These are phyloP conservation scores for Rutstroemia sp. DNA, from an alignment of 2,329 filamentous ascomycete species.

Conservation along the genomic window DNA sequence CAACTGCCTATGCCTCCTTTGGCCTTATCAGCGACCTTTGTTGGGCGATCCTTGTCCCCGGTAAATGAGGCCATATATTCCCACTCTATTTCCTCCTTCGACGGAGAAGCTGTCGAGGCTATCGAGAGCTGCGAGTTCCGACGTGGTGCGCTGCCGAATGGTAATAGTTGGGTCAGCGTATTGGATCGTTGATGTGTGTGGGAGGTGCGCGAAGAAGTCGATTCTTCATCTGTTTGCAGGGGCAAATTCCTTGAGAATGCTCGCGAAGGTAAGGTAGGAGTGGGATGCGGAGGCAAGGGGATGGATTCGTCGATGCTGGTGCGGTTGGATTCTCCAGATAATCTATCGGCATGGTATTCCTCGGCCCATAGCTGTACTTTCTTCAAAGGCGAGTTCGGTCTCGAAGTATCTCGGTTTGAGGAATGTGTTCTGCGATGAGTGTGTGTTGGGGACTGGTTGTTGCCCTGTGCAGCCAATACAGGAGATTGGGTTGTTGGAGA, in stretches of 20 bases:
- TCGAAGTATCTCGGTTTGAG: slow-evolving; percentile 13
- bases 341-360: slow-evolving; percentile 19
- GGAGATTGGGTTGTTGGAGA: slow-evolving; percentile 6
- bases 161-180: slow-evolving; percentile 18
- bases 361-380: slow-evolving; percentile 21
- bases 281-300: slow-evolving; percentile 10
- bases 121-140: slow-evolving; percentile 14
- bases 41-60: slow-evolving; percentile 22
- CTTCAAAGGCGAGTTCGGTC: slow-evolving; percentile 10
- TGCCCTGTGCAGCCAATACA: slow-evolving; percentile 6
- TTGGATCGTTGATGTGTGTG: slow-evolving; percentile 19
- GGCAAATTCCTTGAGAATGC: slow-evolving; percentile 9
- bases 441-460: slow-evolving; percentile 2
- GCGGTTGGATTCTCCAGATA: slow-evolving; percentile 7
- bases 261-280: slow-evolving; percentile 6
- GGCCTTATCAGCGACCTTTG: slow-evolving; percentile 21
- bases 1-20: slow-evolving; percentile 23
- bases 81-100: slow-evolving; percentile 12
- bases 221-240: slow-evolving; percentile 12
- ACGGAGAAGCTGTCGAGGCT: slow-evolving; percentile 6
- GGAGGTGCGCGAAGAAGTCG: slow-evolving; percentile 11
- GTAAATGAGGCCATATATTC: slow-evolving; percentile 26
- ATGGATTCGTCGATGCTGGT: slow-evolving; percentile 7
- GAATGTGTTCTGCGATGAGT: slow-evolving; percentile 8
- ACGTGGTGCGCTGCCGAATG: slow-evolving; percentile 15